A percentile compares a stretch with the other conserved stretches of the same genome.
phyloP scores from a whole-genome alignment of 1,284 basidiomycete species.

The Austroboletus novae-zelandiae region DNA sequence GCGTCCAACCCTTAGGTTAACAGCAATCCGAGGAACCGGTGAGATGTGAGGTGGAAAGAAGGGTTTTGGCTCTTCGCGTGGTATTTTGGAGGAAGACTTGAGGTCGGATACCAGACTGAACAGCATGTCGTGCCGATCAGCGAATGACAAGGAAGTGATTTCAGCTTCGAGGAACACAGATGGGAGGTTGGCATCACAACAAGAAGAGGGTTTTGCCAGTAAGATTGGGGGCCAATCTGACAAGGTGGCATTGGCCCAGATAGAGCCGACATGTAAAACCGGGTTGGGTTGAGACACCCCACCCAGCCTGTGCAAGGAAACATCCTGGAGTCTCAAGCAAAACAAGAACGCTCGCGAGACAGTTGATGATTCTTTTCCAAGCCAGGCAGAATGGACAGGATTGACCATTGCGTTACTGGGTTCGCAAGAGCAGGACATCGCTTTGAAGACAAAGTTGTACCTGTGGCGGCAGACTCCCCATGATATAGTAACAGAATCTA shows the following conservation, averaged over 20 bases:
- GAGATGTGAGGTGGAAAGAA: conserved; percentile 34
- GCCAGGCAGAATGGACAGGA: conserved; percentile 48
- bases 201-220: conserved; percentile 32
- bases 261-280: conserved; percentile 45
- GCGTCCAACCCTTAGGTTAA: conserved; percentile 48
- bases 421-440: conserved; percentile 38
- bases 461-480: conserved; percentile 34
- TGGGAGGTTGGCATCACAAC: conserved; percentile 54
- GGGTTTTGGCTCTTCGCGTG: conserved; percentile 12
- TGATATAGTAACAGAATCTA: conserved; percentile 25
- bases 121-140: conserved; percentile 52
- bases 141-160: conserved; percentile 47
- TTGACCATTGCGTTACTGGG: conserved; percentile 48
- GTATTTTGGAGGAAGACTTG: conserved; percentile 17
- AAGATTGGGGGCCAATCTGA: conserved; percentile 56
- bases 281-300: conserved; percentile 20
- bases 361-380: conserved; percentile 44
- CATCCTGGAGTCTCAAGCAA: conserved; percentile 39
- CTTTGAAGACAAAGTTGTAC: conserved; percentile 43
- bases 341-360: conserved; percentile 47
- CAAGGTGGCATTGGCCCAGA: conserved; percentile 44
- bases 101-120: conserved; percentile 34
- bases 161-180: conserved; percentile 50
- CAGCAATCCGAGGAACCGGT: conserved; percentile 50
- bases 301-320: conserved; percentile 30